Conservation (phyloP, 257 asterid genomes). For the Euphrasia confusa region DNA sequence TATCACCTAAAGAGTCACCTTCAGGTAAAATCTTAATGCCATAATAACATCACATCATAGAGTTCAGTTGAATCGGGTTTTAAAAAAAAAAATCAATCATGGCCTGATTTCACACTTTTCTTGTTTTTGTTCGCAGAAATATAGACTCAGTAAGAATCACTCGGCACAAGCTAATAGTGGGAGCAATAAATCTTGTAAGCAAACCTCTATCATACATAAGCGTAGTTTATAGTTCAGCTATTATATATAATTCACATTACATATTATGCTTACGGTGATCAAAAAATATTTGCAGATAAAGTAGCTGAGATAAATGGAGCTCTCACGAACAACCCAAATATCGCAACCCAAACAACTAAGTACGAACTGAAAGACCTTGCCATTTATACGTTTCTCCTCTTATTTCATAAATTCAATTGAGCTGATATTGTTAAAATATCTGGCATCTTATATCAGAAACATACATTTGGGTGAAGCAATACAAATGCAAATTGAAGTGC, state of each 20-base stretch:
- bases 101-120: neutral
- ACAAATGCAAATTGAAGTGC: constrained; percentile 88
- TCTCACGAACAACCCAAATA: constrained; percentile 42
- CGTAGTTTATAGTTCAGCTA: neutral
- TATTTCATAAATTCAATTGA: constrained; percentile 16
- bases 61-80: neutral
- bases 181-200: constrained; percentile 55
- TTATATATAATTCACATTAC: neutral
- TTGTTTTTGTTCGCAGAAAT: constrained; percentile 50
- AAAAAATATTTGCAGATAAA: constrained; percentile 44
- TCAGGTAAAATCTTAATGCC: constrained; percentile 50
- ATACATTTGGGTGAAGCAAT: constrained; percentile 64
- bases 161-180: constrained; percentile 62
- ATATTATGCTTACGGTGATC: constrained; percentile 20
- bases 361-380: constrained; percentile 30
- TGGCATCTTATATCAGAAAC: constrained; percentile 43
- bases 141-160: constrained; percentile 76
- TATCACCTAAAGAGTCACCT: constrained; percentile 96
- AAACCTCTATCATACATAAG: constrained; percentile 2
- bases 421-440: constrained; percentile 13
- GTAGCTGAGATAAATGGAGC: constrained; percentile 47
- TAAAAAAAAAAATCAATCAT: neutral
- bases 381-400: constrained; percentile 14
- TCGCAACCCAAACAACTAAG: constrained; percentile 52
- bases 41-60: neutral